Conservation (phyloP, 23 red algal species). For the Gracilaria vermiculophylla region DNA sequence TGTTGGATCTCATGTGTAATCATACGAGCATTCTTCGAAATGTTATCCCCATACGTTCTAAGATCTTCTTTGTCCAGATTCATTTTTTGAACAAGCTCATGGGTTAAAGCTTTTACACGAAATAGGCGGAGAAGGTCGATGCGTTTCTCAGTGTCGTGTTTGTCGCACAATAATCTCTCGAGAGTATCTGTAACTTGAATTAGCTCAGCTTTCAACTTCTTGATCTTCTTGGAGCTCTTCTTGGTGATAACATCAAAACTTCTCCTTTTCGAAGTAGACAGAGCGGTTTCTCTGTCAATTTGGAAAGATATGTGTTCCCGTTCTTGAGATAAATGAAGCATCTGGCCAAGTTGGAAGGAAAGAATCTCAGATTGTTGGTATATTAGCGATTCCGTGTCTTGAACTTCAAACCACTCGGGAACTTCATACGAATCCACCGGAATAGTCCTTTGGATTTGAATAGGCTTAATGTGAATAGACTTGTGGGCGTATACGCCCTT, state of each 20-base stretch:
- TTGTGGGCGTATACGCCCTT: slow-evolving; percentile 19
- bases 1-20: slow-evolving; percentile 12
- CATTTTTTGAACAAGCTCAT: slow-evolving; percentile 8
- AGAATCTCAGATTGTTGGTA: slow-evolving; percentile 28
- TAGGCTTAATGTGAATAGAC: slow-evolving; percentile 1
- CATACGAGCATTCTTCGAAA: slow-evolving; percentile 3
- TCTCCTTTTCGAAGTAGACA: not conserved
- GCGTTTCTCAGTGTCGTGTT: slow-evolving; percentile 14
- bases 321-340: slow-evolving; percentile 28
- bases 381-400: slow-evolving; percentile 15
- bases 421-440: slow-evolving; percentile 11
- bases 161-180: slow-evolving; percentile 9
- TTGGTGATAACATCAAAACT: slow-evolving; percentile 27
- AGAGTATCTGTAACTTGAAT: not conserved
- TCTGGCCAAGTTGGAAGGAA: slow-evolving; percentile 18
- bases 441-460: slow-evolving; percentile 27
- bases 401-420: slow-evolving; percentile 1
- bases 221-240: slow-evolving; percentile 13
- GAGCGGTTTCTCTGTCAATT: not conserved
- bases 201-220: not conserved
- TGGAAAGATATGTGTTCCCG: slow-evolving; percentile 7
- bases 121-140: slow-evolving; percentile 18
- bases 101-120: slow-evolving; percentile 20
- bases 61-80: not conserved
- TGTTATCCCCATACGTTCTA: not conserved